A percentile compares a stretch with the other conserved stretches of the same genome.
These are phyloP conservation scores for Citrus hindsii DNA, from an alignment of 345 rosid genomes.

Conservation along the genomic window DNA sequence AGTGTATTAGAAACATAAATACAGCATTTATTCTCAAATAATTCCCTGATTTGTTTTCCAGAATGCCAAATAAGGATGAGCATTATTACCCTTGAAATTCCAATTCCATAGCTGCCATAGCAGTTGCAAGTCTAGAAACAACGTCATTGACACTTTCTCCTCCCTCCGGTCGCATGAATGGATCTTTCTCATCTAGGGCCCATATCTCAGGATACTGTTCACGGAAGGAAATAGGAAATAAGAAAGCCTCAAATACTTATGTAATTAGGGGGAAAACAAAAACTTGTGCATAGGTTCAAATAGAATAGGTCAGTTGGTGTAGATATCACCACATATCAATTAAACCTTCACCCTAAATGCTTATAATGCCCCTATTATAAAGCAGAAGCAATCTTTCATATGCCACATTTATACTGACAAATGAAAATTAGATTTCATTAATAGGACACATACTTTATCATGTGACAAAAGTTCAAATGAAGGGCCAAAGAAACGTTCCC, in stretches of 20 bases:
- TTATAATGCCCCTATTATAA: neutral
- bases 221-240: constrained; percentile 2
- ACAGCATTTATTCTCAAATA: neutral
- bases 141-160: constrained; percentile 93
- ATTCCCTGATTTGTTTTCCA: neutral
- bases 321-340: neutral
- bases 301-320: neutral
- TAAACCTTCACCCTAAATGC: neutral
- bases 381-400: neutral
- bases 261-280: neutral
- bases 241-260: neutral
- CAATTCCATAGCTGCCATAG: constrained; percentile 54
- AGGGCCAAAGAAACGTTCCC: constrained; percentile 94
- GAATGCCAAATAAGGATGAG: constrained; percentile 8
- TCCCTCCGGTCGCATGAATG: constrained; percentile 58
- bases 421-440: neutral
- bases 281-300: neutral
- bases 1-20: neutral
- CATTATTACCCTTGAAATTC: constrained; percentile 62
- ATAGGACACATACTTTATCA: constrained; percentile 54
- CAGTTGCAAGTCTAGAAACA: constrained; percentile 62
- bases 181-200: constrained; percentile 86
- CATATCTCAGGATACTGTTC: constrained; percentile 74
- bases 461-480: constrained; percentile 73
- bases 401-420: neutral